Conservation (phyloP, 345 rosid species). For the Populus simonii region DNA sequence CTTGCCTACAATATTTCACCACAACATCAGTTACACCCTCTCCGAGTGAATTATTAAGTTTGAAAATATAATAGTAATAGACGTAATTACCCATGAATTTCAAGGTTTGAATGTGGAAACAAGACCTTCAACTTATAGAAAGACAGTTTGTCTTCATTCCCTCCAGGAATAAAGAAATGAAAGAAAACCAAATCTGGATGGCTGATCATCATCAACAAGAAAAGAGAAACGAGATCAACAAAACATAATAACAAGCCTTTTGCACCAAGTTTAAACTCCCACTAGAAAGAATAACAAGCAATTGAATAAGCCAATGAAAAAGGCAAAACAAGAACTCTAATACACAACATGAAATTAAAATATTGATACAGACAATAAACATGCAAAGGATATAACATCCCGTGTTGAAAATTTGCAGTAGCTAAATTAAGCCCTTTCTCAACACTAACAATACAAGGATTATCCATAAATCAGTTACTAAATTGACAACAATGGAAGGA, state of each 20-base stretch:
- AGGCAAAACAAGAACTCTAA: background rate
- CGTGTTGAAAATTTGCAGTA: background rate
- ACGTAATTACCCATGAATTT: constrained; percentile 34
- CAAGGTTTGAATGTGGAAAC: constrained; percentile 42
- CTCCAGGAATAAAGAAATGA: constrained; percentile 45
- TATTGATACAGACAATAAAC: background rate
- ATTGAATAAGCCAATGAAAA: background rate
- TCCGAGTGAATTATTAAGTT: background rate
- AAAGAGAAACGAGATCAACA: background rate
- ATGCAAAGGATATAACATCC: background rate
- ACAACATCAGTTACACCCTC: constrained; percentile 1
- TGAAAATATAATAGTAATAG: background rate
- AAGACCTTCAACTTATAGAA: constrained; percentile 45
- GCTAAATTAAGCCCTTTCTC: too few relatives aligned
- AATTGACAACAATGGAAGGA: too few relatives aligned
- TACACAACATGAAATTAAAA: background rate
- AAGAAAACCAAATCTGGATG: constrained; percentile 34
- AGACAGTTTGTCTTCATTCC: constrained; percentile 34
- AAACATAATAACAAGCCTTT: background rate
- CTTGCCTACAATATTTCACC: constrained; percentile 32
- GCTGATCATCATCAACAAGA: constrained; percentile 19
- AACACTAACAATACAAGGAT: too few relatives aligned
- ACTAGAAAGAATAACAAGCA: background rate
- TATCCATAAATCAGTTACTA: too few relatives aligned
- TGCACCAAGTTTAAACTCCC: background rate